Evolutionary conservation across 306 rosid species (phyloP).

Genomic region (Vigna unguiculata): DNA sequence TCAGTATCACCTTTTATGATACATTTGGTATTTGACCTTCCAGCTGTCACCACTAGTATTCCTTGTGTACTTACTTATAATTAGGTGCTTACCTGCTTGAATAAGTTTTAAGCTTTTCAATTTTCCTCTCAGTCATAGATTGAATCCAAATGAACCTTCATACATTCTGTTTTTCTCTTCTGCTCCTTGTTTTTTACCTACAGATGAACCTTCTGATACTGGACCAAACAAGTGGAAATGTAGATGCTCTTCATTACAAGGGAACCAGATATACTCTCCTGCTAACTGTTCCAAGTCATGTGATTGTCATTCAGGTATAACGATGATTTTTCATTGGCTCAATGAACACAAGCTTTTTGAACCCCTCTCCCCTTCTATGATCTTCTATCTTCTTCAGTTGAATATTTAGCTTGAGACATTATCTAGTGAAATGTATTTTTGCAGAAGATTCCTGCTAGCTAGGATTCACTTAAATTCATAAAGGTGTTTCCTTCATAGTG

Average conservation of each 20-base stretch:
- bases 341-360: constrained; percentile 32
- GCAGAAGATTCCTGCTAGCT: neutral
- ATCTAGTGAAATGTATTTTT: constrained; percentile 3
- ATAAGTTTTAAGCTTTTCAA: neutral
- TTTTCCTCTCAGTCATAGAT: constrained; percentile 25
- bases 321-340: constrained; percentile 39
- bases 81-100: neutral
- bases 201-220: constrained; percentile 60
- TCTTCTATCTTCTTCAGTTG: neutral
- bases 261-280: constrained; percentile 55
- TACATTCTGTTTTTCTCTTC: constrained; percentile 37
- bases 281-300: constrained; percentile 89
- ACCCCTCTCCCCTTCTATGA: neutral
- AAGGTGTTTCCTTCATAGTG: constrained; percentile 24
- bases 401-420: constrained; percentile 10
- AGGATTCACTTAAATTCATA: neutral
- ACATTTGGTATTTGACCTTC: neutral
- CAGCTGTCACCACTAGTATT: neutral
- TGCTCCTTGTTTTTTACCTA: constrained; percentile 42
- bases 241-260: constrained; percentile 63
- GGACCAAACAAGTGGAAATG: constrained; percentile 75
- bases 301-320: constrained; percentile 80
- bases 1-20: constrained; percentile 47
- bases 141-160: constrained; percentile 9
- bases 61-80: neutral